Base-by-base conservation (phyloP, 1,284 basidiomycete species). In the Boletellus sp. region DNA sequence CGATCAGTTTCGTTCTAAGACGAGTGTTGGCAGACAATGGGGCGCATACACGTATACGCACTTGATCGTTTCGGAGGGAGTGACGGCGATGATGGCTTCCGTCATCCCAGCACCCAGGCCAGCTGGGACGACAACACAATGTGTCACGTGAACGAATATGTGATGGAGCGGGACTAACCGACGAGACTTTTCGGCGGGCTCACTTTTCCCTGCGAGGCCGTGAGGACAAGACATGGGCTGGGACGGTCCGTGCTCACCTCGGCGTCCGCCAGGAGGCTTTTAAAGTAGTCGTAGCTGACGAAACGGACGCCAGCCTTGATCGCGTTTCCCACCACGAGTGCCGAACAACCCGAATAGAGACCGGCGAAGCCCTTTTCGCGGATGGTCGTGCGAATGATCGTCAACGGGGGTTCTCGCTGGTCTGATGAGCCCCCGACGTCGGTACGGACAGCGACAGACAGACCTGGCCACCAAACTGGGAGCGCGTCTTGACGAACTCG, bases 11-110 rank as follows among this genome's bases (percentile, higher is more conserved):
- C n/a, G 96, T 99, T 68, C 93, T 97, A 13, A 8, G 44, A n/a
- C n/a, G 13, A 1, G 13, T 22, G 36, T 52, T 18, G 26, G 51
- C 10, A 36, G 1, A 24, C 8, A 8, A 28, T 18, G 11, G n/a
- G 15, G 33, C 21, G 22, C 33, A 15, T 16, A 24, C 5, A 35
- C 5, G 30, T 8, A 36, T 24, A 70, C 87, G 41, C 50, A 94
- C 93, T 99, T 99, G 77, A 99, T 97, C 0, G 96, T 98, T 71
- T 99, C 96, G 8, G 91, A 94, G 1, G 96, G 97, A 0, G 96
- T 98, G 7, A 98, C 96, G 1, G 95, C 96, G 53, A 98, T 85
- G 24, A 98, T 69, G 1, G 96, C 95, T 71, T 99, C 96, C 68
- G 80, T 88, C 84, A 97, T 86, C 11, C 97, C 96, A 2, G 97